A percentile compares a stretch with the other conserved stretches of the same genome.
Evolutionary conservation across 257 asterid species (phyloP).

Genomic region (Handroanthus guayacan): DNA sequence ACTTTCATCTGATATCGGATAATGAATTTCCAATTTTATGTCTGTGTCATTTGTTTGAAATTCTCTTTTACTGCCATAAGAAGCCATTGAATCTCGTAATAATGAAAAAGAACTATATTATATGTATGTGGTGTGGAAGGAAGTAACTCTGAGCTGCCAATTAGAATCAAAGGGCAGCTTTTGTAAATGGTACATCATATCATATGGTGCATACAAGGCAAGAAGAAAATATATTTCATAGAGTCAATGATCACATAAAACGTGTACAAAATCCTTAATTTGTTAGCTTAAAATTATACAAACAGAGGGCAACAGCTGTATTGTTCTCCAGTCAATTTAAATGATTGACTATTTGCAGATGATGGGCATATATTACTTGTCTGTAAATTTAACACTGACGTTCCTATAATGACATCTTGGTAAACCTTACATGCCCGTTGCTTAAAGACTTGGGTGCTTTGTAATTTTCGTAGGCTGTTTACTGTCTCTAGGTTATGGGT

Average conservation of each 20-base stretch:
- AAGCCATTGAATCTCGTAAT: background rate
- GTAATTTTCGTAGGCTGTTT: conserved; percentile 4
- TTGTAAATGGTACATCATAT: conserved; percentile 7
- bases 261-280: background rate
- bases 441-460: background rate
- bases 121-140: conserved; percentile 8
- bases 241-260: conserved; percentile 3
- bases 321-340: background rate
- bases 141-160: conserved; percentile 3
- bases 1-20: conserved; percentile 13
- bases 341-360: background rate
- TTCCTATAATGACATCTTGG: conserved; percentile 7
- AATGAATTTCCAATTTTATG: background rate
- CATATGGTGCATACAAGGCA: conserved; percentile 1
- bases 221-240: background rate
- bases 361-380: background rate
- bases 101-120: background rate
- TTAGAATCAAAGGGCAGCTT: conserved; percentile 6
- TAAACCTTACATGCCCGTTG: background rate
- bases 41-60: background rate
- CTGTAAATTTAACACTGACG: background rate
- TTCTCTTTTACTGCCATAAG: background rate
- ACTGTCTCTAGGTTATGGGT: background rate
- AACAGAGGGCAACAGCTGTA: background rate
- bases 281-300: conserved; percentile 22